A percentile compares a stretch with the other conserved stretches of the same genome.
Conservation (phyloP, 306 rosid species). For the Casuarina cunninghamiana region DNA sequence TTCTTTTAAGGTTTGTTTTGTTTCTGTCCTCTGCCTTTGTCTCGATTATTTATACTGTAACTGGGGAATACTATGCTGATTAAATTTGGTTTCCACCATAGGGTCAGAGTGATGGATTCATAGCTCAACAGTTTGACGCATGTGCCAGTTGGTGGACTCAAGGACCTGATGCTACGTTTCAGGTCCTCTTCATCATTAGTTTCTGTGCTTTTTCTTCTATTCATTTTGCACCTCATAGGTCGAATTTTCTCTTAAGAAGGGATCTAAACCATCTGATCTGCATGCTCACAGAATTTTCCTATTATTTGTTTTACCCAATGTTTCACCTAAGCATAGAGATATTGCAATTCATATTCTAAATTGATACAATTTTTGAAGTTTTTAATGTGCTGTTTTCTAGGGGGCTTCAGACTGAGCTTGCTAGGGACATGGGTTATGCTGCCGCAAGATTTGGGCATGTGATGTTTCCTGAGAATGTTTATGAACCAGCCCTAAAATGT, state of each 20-base stretch:
- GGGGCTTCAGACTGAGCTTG: slow-evolving; percentile 97
- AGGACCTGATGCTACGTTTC: slow-evolving; percentile 88
- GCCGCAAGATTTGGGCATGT: slow-evolving; percentile 97
- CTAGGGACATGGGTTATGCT: slow-evolving; percentile 88
- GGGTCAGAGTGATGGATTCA: slow-evolving; percentile 50
- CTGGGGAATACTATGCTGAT: not conserved
- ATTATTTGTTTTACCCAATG: not conserved
- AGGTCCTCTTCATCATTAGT: slow-evolving; percentile 53
- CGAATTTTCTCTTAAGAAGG: not conserved
- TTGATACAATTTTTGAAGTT: slow-evolving; percentile 41
- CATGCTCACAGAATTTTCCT: not conserved
- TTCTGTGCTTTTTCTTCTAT: slow-evolving; percentile 21
- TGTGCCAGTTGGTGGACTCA: slow-evolving; percentile 99
- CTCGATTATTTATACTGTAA: not conserved
- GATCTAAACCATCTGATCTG: not conserved
- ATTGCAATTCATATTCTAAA: slow-evolving; percentile 16
- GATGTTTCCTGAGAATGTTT: slow-evolving; percentile 96
- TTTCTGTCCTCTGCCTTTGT: not conserved
- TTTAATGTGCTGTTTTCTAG: slow-evolving; percentile 55
- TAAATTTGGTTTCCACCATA: slow-evolving; percentile 4
- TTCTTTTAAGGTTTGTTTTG: not conserved
- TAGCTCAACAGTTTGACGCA: slow-evolving; percentile 84
- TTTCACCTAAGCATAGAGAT: slow-evolving; percentile 18
- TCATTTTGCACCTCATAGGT: not conserved
- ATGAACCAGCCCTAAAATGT: slow-evolving; percentile 85